Evolutionary conservation across 2,329 filamentous ascomycete species (phyloP).

Genomic region (Fusarium sp.): DNA sequence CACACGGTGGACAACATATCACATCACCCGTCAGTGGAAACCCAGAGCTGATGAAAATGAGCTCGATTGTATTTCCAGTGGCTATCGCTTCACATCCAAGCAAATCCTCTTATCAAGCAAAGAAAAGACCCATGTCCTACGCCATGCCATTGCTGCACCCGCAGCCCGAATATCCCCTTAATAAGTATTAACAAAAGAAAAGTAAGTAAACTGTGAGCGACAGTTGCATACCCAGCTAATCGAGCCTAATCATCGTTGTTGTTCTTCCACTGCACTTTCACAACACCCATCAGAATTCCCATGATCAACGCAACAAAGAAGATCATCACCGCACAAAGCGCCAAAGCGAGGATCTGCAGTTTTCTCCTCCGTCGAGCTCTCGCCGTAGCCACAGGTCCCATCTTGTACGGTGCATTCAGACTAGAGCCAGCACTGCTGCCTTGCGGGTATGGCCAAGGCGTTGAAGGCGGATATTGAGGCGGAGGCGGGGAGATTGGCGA

Average conservation of each 20-base stretch:
- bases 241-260: constrained; percentile 9
- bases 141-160: constrained; percentile 9
- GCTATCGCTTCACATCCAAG: not conserved
- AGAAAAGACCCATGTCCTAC: not conserved
- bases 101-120: not conserved
- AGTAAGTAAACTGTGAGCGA: not conserved
- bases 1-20: not conserved
- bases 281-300: constrained; percentile 39
- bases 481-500: constrained; percentile 10
- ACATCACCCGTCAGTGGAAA: not conserved
- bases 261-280: constrained; percentile 33
- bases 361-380: constrained; percentile 32
- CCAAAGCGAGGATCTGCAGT: constrained; percentile 34
- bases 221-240: not conserved
- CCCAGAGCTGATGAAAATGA: no score
- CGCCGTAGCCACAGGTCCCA: constrained; percentile 36
- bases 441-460: constrained; percentile 31
- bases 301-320: constrained; percentile 40
- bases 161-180: not conserved
- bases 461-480: constrained; percentile 29
- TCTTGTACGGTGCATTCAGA: constrained; percentile 27
- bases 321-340: constrained; percentile 31
- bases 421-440: constrained; percentile 27
- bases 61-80: not conserved
- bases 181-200: not conserved